Evolutionary conservation across 78 protist genomes (phyloP).

Genomic region (Dictyostelium firmibasis): DNA sequence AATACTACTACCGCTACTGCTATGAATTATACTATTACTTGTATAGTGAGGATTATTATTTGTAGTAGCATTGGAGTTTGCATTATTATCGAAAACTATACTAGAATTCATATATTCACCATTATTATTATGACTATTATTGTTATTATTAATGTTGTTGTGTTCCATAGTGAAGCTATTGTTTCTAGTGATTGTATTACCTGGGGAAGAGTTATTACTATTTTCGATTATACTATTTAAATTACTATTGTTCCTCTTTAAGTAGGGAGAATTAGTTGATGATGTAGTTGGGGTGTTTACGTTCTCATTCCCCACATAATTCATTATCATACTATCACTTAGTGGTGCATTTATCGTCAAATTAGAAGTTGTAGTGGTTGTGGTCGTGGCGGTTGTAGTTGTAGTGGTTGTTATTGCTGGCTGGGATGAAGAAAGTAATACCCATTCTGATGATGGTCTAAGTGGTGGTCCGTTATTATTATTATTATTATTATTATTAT

Average conservation of each 20-base stretch:
- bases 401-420: background rate
- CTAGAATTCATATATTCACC: background rate
- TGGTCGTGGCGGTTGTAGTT: too few species aligned
- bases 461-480: background rate
- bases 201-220: background rate
- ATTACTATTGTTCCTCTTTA: background rate
- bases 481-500: background rate
- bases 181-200: background rate
- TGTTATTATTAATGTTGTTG: background rate
- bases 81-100: background rate
- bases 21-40: background rate
- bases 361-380: background rate
- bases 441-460: constrained; percentile 4
- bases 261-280: background rate
- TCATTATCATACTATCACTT: background rate
- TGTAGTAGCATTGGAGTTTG: background rate
- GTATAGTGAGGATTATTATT: background rate
- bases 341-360: background rate
- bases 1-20: background rate
- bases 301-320: background rate
- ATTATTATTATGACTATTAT: background rate
- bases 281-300: background rate
- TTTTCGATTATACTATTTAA: background rate
- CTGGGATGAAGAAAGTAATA: background rate
- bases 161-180: background rate